Evolutionary conservation across 345 rosid species (phyloP).

Genomic region (Gossypium rotundifolium): DNA sequence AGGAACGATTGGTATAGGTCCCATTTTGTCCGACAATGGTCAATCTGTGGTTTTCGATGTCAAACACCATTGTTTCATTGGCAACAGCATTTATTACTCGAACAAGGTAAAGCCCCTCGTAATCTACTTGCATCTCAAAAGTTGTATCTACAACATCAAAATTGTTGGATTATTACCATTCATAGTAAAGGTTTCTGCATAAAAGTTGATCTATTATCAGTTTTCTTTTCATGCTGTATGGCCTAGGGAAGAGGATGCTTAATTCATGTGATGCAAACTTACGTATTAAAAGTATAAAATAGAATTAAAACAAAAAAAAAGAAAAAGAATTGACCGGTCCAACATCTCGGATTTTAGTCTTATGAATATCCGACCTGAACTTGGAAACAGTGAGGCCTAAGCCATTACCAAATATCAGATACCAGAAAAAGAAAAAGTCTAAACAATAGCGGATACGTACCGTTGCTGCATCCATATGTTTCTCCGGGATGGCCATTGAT

Average conservation of each 20-base stretch:
- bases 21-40: slow-evolving; percentile 29
- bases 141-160: slow-evolving; percentile 17
- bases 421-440: background rate
- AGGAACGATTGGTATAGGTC: slow-evolving; percentile 19
- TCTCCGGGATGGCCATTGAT: slow-evolving; percentile 47
- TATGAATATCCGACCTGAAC: too few species aligned
- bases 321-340: too few species aligned
- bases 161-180: background rate
- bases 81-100: slow-evolving; percentile 25
- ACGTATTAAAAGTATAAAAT: too few species aligned
- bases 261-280: too few species aligned
- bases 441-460: background rate
- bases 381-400: too few species aligned
- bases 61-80: slow-evolving; percentile 23
- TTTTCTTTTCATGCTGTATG: too few species aligned
- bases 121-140: background rate
- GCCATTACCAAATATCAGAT: too few species aligned
- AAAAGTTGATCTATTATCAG: too few species aligned
- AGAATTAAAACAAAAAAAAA: too few species aligned
- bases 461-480: slow-evolving; percentile 27
- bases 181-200: too few species aligned
- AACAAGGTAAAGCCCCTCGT: slow-evolving; percentile 20
- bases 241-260: too few species aligned
- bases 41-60: slow-evolving; percentile 22
- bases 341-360: too few species aligned